phyloP scores from a whole-genome alignment of 2,329 filamentous ascomycete species.

The Blastomyces silverae region DNA sequence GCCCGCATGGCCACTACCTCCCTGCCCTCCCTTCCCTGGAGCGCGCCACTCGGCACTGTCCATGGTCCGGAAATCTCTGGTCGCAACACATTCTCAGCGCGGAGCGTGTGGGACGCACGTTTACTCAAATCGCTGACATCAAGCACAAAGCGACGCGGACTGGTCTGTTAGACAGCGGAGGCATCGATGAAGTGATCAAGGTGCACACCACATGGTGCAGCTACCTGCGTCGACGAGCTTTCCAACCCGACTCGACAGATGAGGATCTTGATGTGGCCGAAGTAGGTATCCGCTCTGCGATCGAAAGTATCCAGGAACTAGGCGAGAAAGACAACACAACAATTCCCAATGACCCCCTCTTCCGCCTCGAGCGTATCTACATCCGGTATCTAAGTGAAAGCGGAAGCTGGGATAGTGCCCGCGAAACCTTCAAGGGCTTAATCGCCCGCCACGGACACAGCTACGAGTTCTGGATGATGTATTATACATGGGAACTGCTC shows the following conservation, averaged over 20 bases:
- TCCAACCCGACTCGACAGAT: slow-evolving; percentile 63
- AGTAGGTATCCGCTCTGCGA: slow-evolving; percentile 74
- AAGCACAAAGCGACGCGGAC: slow-evolving; percentile 89
- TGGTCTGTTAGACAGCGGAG: slow-evolving; percentile 73
- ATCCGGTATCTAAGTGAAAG: slow-evolving; percentile 88
- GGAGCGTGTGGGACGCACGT: slow-evolving; percentile 68
- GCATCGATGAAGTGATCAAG: slow-evolving; percentile 80
- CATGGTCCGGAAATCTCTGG: slow-evolving; percentile 89
- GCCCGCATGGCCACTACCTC: slow-evolving; percentile 32
- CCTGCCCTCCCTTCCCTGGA: slow-evolving; percentile 64
- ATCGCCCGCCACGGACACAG: slow-evolving; percentile 63
- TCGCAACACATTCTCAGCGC: slow-evolving; percentile 78
- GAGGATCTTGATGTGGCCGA: slow-evolving; percentile 87
- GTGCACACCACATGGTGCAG: slow-evolving; percentile 94
- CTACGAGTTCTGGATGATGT: slow-evolving; percentile 90
- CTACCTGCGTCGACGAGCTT: slow-evolving; percentile 79
- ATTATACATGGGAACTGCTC: slow-evolving; percentile 87
- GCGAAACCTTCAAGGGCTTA: slow-evolving; percentile 68
- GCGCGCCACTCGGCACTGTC: slow-evolving; percentile 80
- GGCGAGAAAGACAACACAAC: slow-evolving; percentile 70
- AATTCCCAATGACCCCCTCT: slow-evolving; percentile 81
- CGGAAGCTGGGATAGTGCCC: slow-evolving; percentile 66
- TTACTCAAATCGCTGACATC: slow-evolving; percentile 75
- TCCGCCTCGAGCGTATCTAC: slow-evolving; percentile 81
- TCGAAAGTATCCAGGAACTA: slow-evolving; percentile 74